Evolutionary conservation across 1,284 basidiomycete species (phyloP), one percentile per base, ranked within the genome.

Genomic region (Trichosporon inkin): DNA sequence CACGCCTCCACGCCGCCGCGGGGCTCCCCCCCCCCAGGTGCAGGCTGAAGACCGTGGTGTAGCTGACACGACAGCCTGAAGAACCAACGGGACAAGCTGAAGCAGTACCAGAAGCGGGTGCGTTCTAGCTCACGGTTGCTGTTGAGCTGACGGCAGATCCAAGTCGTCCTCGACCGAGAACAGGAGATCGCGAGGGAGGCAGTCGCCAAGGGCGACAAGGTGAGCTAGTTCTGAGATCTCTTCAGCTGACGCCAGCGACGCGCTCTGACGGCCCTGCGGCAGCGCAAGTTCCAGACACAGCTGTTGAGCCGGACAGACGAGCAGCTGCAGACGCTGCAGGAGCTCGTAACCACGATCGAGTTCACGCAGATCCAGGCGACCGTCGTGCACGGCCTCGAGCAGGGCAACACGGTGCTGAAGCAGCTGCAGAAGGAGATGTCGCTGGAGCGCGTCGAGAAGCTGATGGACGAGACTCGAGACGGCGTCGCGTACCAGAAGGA

Each of bases 351-450:
- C 8, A 90, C 88, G 0, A 97, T 99, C 71, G 95, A 99, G 76
- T 98, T 96, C 80, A 92, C 95, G 0, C 83, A 95, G 60, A 87
- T 99, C 44, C 90, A 99, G 77, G 87, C 91, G 44, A 91, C 92
- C 4, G 90, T 99, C 16, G 75, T 98, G 52, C 90, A 92, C 77
- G 95, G 95, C 8, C 79, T 99, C 41, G 85, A 92, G 76, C 91
- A 95, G 79, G 95, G 95, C 2, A 96, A 90, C 66, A 87, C 90
- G 44, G 93, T 97, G 0, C 81, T 99, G 58, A 92, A 89, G 73
- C 86, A 95, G 79, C 89, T 99, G 38, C 93, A 99, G 77, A 86
- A 86, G 71, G 93, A 98, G 77, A 87, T 98, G 84, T 92, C 87
- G 65, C 72, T 93, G 4, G 92, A 97, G 72, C 88, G 83, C 62